A percentile compares a stretch with the other conserved stretches of the same genome.
phyloP scores from a whole-genome alignment of 2,329 filamentous ascomycete genomes.

The Xylaria sp. region DNA sequence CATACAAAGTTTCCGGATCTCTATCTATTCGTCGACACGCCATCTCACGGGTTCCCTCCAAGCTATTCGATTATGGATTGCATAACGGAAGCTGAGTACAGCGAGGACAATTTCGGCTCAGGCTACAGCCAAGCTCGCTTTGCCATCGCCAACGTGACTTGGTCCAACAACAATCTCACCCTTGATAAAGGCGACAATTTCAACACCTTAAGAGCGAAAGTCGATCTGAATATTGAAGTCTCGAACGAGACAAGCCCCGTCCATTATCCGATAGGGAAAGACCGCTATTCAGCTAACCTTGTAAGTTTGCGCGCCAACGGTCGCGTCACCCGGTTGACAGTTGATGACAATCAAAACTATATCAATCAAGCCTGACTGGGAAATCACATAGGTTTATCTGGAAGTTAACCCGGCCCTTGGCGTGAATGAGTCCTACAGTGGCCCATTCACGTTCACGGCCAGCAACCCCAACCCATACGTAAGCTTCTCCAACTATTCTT shows the following conservation, averaged over 20 bases:
- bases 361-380: not conserved
- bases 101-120: slow-evolving; percentile 27
- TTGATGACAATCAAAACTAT: not conserved
- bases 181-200: slow-evolving; percentile 33
- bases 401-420: slow-evolving; percentile 30
- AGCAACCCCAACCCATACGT: slow-evolving; percentile 31
- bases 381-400: slow-evolving; percentile 24
- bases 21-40: slow-evolving; percentile 28
- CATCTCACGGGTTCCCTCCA: slow-evolving; percentile 34
- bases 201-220: slow-evolving; percentile 16
- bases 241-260: slow-evolving; percentile 31
- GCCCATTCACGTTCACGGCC: slow-evolving; percentile 30
- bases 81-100: slow-evolving; percentile 24
- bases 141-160: slow-evolving; percentile 32
- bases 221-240: slow-evolving; percentile 32
- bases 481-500: not conserved
- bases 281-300: slow-evolving; percentile 24
- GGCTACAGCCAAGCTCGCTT: slow-evolving; percentile 29
- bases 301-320: slow-evolving; percentile 10
- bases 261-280: slow-evolving; percentile 34
- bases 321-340: not conserved
- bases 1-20: slow-evolving; percentile 34
- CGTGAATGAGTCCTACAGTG: slow-evolving; percentile 28
- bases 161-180: slow-evolving; percentile 32
- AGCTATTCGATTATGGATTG: slow-evolving; percentile 33